Conservation (phyloP, 164 flowering plant species). For the Brasenia schreberi region DNA sequence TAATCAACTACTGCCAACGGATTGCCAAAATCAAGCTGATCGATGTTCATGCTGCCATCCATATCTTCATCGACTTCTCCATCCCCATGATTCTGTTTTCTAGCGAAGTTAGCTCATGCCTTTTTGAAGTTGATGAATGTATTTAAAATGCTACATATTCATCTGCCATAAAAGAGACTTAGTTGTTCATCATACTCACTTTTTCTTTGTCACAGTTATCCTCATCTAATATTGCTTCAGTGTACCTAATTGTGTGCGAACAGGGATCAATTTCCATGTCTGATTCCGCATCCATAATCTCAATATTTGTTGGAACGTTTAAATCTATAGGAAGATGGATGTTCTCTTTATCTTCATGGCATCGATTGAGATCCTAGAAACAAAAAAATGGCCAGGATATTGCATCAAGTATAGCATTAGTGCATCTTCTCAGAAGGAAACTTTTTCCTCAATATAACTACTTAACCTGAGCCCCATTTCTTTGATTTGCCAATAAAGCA, state of each 20-base stretch:
- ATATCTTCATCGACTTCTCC: slow-evolving; percentile 42
- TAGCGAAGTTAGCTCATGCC: neutral
- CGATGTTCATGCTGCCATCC: slow-evolving; percentile 73
- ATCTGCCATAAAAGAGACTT: neutral
- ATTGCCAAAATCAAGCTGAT: slow-evolving; percentile 42
- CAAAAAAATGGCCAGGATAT: neutral
- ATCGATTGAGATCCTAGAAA: neutral
- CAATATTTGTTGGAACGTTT: neutral
- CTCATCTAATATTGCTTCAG: neutral
- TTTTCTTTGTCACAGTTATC: neutral
- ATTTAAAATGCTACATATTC: neutral
- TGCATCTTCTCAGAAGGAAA: neutral
- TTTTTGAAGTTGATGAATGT: neutral
- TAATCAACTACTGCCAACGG: slow-evolving; percentile 78
- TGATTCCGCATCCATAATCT: neutral
- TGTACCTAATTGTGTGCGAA: neutral
- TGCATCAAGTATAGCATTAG: neutral
- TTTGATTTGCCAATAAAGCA: slow-evolving; percentile 46
- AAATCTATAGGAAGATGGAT: neutral
- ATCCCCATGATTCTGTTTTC: slow-evolving; percentile 2
- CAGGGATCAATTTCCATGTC: neutral
- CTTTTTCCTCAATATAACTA: neutral
- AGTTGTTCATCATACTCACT: neutral
- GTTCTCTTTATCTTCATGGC: neutral
- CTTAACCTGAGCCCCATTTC: slow-evolving; percentile 20